Conservation (phyloP, 192 early-diverging fungal species). For the Thoreauomyces humboldtii region DNA sequence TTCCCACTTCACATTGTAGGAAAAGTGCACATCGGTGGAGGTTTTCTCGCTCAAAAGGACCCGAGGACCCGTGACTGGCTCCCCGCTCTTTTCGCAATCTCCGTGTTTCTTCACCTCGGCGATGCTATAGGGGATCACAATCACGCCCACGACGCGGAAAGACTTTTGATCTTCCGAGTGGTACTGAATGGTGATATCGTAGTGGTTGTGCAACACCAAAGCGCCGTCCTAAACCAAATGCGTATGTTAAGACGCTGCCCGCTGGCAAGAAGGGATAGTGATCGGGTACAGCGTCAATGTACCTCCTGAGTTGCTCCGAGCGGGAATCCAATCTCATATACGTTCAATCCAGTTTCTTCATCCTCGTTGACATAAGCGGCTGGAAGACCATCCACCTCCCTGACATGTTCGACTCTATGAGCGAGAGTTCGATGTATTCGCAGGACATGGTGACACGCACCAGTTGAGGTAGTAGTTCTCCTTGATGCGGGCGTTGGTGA, state of each 20-base stretch:
- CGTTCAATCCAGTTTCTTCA: neutral
- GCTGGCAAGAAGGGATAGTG: too few species aligned
- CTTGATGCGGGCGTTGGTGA: constrained; percentile 73
- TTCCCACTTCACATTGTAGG: constrained; percentile 51
- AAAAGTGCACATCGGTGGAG: constrained; percentile 39
- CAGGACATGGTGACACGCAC: constrained; percentile 29
- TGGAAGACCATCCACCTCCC: constrained; percentile 12
- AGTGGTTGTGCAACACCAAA: constrained; percentile 83
- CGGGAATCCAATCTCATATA: constrained; percentile 7
- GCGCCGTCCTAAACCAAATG: neutral
- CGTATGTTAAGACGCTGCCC: too few species aligned
- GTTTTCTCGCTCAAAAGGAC: constrained; percentile 28
- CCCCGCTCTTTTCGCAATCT: too few species aligned
- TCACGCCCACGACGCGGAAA: constrained; percentile 83
- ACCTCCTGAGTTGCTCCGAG: constrained; percentile 10
- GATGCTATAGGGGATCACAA: constrained; percentile 66
- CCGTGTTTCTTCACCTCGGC: neutral
- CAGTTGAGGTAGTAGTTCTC: constrained; percentile 45
- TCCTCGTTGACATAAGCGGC: neutral
- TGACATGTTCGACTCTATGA: too few species aligned
- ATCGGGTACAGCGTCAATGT: too few species aligned
- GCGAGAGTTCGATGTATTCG: too few species aligned
- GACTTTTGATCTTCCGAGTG: constrained; percentile 50
- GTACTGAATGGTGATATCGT: constrained; percentile 74
- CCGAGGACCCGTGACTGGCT: too few species aligned